These are phyloP conservation scores for Aspergillus kassunensis DNA, from an alignment of 495 filamentous ascomycete species.

Conservation along the genomic window DNA sequence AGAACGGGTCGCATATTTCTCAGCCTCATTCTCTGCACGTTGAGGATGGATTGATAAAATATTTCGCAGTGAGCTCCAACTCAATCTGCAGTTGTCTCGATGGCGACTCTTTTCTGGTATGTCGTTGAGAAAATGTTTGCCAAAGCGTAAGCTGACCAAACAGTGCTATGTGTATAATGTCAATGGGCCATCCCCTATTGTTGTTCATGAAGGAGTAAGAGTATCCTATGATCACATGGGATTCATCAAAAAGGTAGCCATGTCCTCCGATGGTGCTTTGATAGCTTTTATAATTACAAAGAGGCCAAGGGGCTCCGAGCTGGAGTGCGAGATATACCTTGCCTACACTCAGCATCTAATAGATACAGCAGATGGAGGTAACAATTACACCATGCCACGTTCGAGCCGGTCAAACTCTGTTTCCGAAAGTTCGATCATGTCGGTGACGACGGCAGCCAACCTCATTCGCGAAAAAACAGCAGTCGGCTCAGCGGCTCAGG, in stretches of 20 bases:
- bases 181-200: neutral
- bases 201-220: neutral
- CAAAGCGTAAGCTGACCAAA: too few species aligned
- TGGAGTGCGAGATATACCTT: slow-evolving; percentile 10
- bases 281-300: slow-evolving; percentile 11
- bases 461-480: neutral
- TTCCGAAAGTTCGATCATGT: slow-evolving; percentile 2
- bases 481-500: slow-evolving; percentile 7
- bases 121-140: too few species aligned
- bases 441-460: slow-evolving; percentile 1
- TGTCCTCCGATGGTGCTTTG: slow-evolving; percentile 12
- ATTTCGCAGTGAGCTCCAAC: slow-evolving; percentile 12
- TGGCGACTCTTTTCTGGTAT: slow-evolving; percentile 11
- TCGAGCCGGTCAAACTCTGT: slow-evolving; percentile 14
- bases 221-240: slow-evolving; percentile 9
- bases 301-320: neutral
- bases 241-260: slow-evolving; percentile 11
- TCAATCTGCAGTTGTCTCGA: slow-evolving; percentile 9
- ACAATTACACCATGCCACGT: neutral
- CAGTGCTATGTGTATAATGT: slow-evolving; percentile 16
- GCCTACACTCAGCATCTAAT: slow-evolving; percentile 13
- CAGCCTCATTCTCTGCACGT: neutral
- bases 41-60: slow-evolving; percentile 2
- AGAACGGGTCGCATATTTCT: neutral
- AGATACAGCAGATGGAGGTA: slow-evolving; percentile 1